Percentiles rank a stretch among this genome's conserved stretches.
These are phyloP conservation scores for Priceomyces haplophilus DNA, from an alignment of 805 yeast species.

Conservation along the genomic window DNA sequence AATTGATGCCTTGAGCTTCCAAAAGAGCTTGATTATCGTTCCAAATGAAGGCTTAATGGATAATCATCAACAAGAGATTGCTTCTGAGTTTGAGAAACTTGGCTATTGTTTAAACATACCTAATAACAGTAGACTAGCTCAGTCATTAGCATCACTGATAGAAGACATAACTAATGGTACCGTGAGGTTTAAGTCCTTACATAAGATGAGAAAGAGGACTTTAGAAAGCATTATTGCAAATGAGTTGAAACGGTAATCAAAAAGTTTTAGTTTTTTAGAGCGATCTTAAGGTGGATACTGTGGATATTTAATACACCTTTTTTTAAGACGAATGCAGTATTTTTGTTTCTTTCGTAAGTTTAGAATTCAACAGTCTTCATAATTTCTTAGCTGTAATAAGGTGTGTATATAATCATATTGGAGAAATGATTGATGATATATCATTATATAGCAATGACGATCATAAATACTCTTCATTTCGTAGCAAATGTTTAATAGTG, in stretches of 20 bases:
- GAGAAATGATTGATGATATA: too few relatives aligned
- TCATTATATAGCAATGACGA: too few relatives aligned
- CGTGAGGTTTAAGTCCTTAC: not conserved
- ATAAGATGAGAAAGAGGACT: not conserved
- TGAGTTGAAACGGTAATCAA: constrained; percentile 2
- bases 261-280: too few relatives aligned
- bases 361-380: too few relatives aligned
- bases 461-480: too few relatives aligned
- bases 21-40: constrained; percentile 63
- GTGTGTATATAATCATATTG: not conserved
- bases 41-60: constrained; percentile 74
- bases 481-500: not conserved
- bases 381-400: too few relatives aligned
- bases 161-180: not conserved
- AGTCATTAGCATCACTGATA: not conserved
- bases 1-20: constrained; percentile 62
- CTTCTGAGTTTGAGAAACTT: constrained; percentile 27
- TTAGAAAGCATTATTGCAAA: constrained; percentile 5
- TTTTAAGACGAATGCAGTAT: too few relatives aligned
- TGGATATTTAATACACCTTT: too few relatives aligned
- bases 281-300: too few relatives aligned
- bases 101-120: constrained; percentile 11
- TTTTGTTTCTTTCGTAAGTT: not conserved
- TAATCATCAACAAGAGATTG: constrained; percentile 81
- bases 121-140: not conserved